phyloP scores from a whole-genome alignment of 1,284 basidiomycete genomes.

The Mycosarcoma maydis region DNA sequence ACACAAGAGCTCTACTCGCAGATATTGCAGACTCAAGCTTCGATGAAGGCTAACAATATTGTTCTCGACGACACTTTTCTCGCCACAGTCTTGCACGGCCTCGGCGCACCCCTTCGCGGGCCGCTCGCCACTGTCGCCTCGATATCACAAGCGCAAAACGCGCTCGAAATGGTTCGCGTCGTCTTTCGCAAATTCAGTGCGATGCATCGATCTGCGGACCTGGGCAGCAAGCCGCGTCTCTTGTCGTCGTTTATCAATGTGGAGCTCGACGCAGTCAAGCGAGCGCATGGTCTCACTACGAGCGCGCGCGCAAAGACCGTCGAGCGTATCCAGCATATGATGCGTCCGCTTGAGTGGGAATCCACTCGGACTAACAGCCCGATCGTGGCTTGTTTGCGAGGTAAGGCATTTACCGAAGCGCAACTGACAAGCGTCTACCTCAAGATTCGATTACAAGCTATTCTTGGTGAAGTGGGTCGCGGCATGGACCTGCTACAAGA shows the following conservation, averaged over 20 bases:
- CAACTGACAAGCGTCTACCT: conserved; percentile 1
- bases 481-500: conserved; percentile 1
- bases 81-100: conserved; percentile 19
- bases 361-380: not conserved
- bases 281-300: too few species aligned
- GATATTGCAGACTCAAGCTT: conserved; percentile 10
- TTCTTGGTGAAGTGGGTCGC: conserved; percentile 3
- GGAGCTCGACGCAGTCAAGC: conserved; percentile 22
- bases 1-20: conserved; percentile 6
- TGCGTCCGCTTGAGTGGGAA: conserved; percentile 1
- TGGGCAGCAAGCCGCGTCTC: not conserved
- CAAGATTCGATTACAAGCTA: conserved; percentile 7
- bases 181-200: not conserved
- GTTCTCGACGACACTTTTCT: conserved; percentile 29
- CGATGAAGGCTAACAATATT: conserved; percentile 22
- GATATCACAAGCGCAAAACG: not conserved
- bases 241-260: conserved; percentile 9
- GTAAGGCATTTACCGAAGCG: conserved; percentile 1
- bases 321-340: not conserved
- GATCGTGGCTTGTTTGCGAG: not conserved
- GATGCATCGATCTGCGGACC: too few species aligned
- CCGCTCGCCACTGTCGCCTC: conserved; percentile 3
- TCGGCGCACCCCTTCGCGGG: conserved; percentile 30
- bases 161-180: conserved; percentile 9
- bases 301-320: not conserved